These are phyloP conservation scores for Sechiopsis laciniata DNA, from an alignment of 306 rosid genomes.

Conservation along the genomic window DNA sequence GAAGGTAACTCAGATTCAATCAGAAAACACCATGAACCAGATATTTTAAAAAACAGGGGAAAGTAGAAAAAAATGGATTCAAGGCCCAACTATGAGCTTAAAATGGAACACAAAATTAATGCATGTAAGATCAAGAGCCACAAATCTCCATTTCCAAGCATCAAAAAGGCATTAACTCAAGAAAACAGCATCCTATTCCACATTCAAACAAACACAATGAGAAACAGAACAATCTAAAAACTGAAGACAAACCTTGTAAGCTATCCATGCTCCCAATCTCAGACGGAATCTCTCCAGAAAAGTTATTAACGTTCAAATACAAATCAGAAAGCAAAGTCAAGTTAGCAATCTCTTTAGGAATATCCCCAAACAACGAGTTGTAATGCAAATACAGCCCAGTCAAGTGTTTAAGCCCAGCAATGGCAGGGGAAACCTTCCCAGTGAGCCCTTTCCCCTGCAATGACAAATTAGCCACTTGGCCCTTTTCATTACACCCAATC, in stretches of 20 bases:
- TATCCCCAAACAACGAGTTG: slow-evolving; percentile 40
- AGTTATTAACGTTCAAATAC: slow-evolving; percentile 46
- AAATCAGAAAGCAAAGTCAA: slow-evolving; percentile 37
- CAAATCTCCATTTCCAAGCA: background rate
- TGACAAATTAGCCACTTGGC: slow-evolving; percentile 41
- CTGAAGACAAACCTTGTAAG: slow-evolving; percentile 37
- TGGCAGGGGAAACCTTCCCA: slow-evolving; percentile 39
- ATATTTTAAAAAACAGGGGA: background rate
- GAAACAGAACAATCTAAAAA: too few relatives aligned
- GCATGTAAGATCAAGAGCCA: background rate
- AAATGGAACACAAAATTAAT: background rate
- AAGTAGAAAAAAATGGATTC: background rate
- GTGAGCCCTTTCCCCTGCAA: slow-evolving; percentile 47
- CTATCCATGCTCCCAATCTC: slow-evolving; percentile 37
- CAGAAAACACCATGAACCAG: background rate
- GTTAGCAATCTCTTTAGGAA: slow-evolving; percentile 37
- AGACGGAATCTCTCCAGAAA: slow-evolving; percentile 41
- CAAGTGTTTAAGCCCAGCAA: slow-evolving; percentile 40
- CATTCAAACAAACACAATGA: too few relatives aligned
- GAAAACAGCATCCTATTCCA: background rate
- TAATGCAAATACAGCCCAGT: slow-evolving; percentile 48
- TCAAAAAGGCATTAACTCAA: background rate
- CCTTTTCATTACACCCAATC: slow-evolving; percentile 45
- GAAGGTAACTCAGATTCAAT: background rate
- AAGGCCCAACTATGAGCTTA: background rate